Evolutionary conservation across 495 filamentous ascomycete species (phyloP), one percentile per base, ranked within the genome.

Genomic region (Parathielavia appendiculata): DNA sequence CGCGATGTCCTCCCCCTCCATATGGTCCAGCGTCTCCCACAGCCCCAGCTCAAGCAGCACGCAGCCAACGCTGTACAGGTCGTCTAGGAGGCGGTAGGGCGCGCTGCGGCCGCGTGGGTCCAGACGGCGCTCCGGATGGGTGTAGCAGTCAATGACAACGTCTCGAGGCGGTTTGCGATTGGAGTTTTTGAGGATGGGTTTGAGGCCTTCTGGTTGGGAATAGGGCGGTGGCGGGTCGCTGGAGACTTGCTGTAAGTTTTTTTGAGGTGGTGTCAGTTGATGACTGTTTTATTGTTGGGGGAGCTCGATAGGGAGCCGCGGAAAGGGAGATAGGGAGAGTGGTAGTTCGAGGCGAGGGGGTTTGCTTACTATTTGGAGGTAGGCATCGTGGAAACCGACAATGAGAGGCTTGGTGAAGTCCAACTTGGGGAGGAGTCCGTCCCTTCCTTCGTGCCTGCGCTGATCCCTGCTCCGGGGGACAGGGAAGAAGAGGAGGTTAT

Each of bases 181-280:
- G 13, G 47, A 10, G n/a, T 51, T 59, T n/a, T 60, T 60, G 36
- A 47, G 58, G 46, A 60, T 60, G n/a, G 52, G 58, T 22, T 60
- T 54, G 44, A 60, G 52, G 7, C 54, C 54, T 13, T 22, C 30
- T 3, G 54, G 43, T 12, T 47, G 43, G 22, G 52, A 20, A 13
- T 22, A 9, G 47, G 44, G 0, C 20, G 46, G 16, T 26, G 32
- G 7, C 0, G 30, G 16, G n/a, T n/a, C n/a, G n/a, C n/a, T n/a
- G n/a, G n/a, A n/a, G n/a, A n/a, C n/a, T n/a, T n/a, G n/a, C n/a
- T n/a, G n/a, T n/a, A n/a, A n/a, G n/a, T n/a, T n/a, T n/a, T n/a
- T n/a, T n/a, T 13, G 32, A 14, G 45, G 36, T 4, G 1, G 45
- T 23, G 45, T 40, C 38, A 13, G 38, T 40, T 11, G 34, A 5